Base-by-base conservation (phyloP, 106 monocot genomes). In the Xerophyta viscosa region DNA sequence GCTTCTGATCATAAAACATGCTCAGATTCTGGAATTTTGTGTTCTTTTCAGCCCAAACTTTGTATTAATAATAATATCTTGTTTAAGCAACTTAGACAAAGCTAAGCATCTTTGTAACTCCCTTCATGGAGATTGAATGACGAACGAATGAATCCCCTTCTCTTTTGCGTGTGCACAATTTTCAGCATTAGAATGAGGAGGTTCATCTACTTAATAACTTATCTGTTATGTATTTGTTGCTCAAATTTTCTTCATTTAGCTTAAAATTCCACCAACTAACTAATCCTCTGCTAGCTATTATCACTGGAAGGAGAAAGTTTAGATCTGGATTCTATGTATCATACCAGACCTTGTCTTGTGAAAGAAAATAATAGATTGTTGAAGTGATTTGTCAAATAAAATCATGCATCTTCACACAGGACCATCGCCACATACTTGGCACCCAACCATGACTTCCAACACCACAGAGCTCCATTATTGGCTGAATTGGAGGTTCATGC, bases 401-500 rank as follows among this genome's bases (percentile, higher is more conserved):
- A 31, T 17, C 29, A 77, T 83, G 70, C 69, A 60, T 72, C 52
- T 82, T 15, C 60, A 75, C 8, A 24, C 83, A 66, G 79, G 64
- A 43, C n/a, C 45, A 20, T 73, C 80, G 7, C 24, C 26, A 20
- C 45, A 67, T 48, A 59, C 82, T 29, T 88, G 78, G 78, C 59
- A 66, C 4, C 78, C 82, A 4, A 26, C 6, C 11, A 64, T 57
- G 80, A 73, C 65, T 51, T 54, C 63, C n/a, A 45, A 76, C 36
- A 73, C 88, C 17, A 71, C 72, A 27, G 47, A 55, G 4, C 9
- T 37, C 1, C 37, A 46, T 3, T 89, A 89, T 29, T 89, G 88
- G 88, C 29, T 78, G 44, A 88, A 79, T 44, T 83, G 82, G 88
- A 76, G 88, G 50, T 49, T 88, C n/a, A 31, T 67, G 28, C 27